A percentile compares a stretch with the other conserved stretches of the same genome.
Evolutionary conservation across 2,329 filamentous ascomycete species (phyloP).

Genomic region (Fusarium falciforme): DNA sequence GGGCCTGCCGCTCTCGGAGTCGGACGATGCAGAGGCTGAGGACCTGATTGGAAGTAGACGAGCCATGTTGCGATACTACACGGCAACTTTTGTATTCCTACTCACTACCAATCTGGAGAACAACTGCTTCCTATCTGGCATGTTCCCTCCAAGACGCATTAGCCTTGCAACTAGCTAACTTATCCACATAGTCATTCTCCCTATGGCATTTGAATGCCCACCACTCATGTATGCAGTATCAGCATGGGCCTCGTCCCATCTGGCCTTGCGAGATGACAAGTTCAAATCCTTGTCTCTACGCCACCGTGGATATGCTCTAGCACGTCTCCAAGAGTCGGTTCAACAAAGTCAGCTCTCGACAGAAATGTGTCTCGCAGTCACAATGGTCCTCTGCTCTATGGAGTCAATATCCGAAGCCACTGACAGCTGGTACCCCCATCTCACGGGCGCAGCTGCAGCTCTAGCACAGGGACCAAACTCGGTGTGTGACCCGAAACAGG

Average conservation of each 20-base stretch:
- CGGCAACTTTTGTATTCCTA: background rate
- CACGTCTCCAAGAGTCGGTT: constrained; percentile 18
- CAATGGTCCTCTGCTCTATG: constrained; percentile 40
- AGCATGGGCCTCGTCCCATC: constrained; percentile 36
- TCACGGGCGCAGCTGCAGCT: constrained; percentile 25
- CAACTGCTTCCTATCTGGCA: background rate
- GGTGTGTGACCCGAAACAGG: background rate
- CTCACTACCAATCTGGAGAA: background rate
- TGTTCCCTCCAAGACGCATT: background rate
- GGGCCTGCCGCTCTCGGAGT: background rate
- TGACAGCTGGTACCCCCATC: constrained; percentile 32
- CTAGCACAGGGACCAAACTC: background rate
- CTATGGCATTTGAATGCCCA: constrained; percentile 38
- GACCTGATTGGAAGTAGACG: background rate
- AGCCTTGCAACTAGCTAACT: background rate
- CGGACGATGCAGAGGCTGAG: background rate
- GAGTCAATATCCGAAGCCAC: constrained; percentile 35
- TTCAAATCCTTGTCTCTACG: constrained; percentile 25
- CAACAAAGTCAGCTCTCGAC: constrained; percentile 13
- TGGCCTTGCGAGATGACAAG: constrained; percentile 23
- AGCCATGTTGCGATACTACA: background rate
- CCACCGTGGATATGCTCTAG: constrained; percentile 29
- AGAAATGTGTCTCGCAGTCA: constrained; percentile 36
- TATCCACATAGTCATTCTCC: constrained; percentile 25
- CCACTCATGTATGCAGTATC: constrained; percentile 30